Evolutionary conservation across 108 stramenopile genomes (phyloP), one percentile per base, ranked within the genome.

Genomic region (Pseudonitzschia delicatissima): DNA sequence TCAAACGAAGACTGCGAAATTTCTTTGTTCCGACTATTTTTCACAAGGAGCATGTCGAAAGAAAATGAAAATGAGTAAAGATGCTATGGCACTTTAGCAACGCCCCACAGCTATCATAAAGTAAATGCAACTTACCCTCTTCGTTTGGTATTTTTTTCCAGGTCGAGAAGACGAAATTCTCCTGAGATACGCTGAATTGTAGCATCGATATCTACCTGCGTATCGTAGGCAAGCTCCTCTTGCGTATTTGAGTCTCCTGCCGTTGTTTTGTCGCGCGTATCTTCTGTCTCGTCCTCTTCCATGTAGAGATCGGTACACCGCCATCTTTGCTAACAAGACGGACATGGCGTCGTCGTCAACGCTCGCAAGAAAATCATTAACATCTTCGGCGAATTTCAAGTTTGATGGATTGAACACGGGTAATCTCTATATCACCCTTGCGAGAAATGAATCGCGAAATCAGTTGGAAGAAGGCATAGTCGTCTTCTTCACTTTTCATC

Each of bases 151-250:
- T 78, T 74, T 58, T 78, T 59, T 62, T 82, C 74, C 48, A 82
- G 61, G 15, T 72, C 78, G n/a, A 85, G 62, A 62, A 85, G 70
- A 33, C 84, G 77, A 65, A 64, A 85, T 3, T 75, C 81, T 21
- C 75, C 79, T 12, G 84, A 85, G 4, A 82, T 76, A 13, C 67
- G 64, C 27, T 81, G 78, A 47, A 85, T 65, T 12, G 84, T 85
- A n/a, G 76, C 77, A 62, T 85, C 84, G n/a, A 85, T 34, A 51
- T 85, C 84, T 12, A 69, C 17, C 40, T 82, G 81, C 17, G 78
- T 63, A 32, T 79, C 75, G 67, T 77, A 74, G 7, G 84, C 84
- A 40, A 85, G 50, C 48, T 55, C 39, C 32, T 85, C 84, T 48
- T 77, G 51, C 15, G 67, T 57, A 8, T 77, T 68, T 7, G 50